These are phyloP conservation scores for Erodium maritimum DNA, from an alignment of 345 rosid species.

Conservation along the genomic window DNA sequence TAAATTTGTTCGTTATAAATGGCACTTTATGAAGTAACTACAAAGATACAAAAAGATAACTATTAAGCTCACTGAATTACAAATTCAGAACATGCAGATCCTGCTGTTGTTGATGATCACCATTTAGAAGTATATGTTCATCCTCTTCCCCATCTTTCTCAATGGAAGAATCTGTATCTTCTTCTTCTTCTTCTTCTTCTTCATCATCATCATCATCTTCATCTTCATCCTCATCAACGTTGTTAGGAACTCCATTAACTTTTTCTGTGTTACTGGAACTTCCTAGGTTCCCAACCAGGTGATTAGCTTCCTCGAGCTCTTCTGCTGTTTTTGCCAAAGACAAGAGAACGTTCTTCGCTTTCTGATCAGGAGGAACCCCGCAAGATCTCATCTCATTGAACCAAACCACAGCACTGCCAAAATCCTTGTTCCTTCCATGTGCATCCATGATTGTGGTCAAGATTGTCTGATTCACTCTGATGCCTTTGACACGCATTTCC, in stretches of 20 bases:
- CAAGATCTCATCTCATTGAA: conserved; percentile 69
- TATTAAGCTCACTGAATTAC: neutral
- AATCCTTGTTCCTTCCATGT: conserved; percentile 63
- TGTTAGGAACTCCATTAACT: conserved; percentile 14
- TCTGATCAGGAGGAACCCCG: conserved; percentile 66
- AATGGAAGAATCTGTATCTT: neutral
- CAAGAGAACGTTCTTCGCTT: conserved; percentile 74
- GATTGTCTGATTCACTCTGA: conserved; percentile 71
- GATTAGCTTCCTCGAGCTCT: conserved; percentile 55
- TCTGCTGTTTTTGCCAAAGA: conserved; percentile 64
- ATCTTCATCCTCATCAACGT: conserved; percentile 22
- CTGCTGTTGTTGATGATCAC: neutral
- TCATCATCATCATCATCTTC: conserved; percentile 19
- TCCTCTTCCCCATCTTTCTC: neutral
- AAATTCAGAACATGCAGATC: neutral
- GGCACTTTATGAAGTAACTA: neutral
- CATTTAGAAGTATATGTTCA: neutral
- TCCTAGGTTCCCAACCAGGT: conserved; percentile 30
- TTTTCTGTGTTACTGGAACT: conserved; percentile 9
- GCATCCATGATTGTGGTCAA: conserved; percentile 86
- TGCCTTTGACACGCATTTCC: conserved; percentile 45
- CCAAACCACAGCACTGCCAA: conserved; percentile 74
- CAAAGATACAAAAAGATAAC: neutral
- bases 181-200: conserved; percentile 7
- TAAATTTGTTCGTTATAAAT: too few relatives aligned